Evolutionary conservation across 2,329 filamentous ascomycete genomes (phyloP).

Genomic region (Ambrosiella xylebori): DNA sequence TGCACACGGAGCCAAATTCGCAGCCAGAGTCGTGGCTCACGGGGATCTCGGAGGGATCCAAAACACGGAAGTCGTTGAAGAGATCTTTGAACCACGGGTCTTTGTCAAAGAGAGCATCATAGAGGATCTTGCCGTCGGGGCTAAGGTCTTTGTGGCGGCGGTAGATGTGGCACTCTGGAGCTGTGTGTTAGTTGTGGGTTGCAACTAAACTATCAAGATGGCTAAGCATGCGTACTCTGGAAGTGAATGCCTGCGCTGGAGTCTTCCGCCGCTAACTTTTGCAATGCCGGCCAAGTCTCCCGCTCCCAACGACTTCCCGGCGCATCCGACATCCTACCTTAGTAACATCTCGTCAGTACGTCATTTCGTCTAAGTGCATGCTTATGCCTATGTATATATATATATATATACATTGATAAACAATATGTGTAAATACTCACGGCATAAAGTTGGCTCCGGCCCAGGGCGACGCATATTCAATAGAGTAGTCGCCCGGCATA

Average conservation of each 20-base stretch:
- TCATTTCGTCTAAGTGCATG: too few species aligned
- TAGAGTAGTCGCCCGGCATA: slow-evolving; percentile 85
- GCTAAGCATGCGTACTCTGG: slow-evolving; percentile 35
- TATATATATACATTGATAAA: too few species aligned
- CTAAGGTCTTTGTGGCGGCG: slow-evolving; percentile 45
- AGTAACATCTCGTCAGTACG: neutral
- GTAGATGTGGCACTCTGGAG: slow-evolving; percentile 29
- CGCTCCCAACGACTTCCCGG: slow-evolving; percentile 39
- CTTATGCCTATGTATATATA: too few species aligned
- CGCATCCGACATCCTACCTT: slow-evolving; percentile 26
- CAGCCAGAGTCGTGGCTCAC: slow-evolving; percentile 53
- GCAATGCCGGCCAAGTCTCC: slow-evolving; percentile 46
- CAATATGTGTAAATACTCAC: slow-evolving; percentile 26
- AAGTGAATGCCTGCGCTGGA: slow-evolving; percentile 71
- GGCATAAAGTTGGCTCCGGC: slow-evolving; percentile 68
- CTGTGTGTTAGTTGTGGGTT: neutral
- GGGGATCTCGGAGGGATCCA: slow-evolving; percentile 41
- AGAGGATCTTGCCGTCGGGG: slow-evolving; percentile 22
- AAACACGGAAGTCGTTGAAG: slow-evolving; percentile 50
- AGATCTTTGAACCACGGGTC: slow-evolving; percentile 61
- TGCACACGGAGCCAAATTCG: slow-evolving; percentile 70
- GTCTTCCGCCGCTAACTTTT: slow-evolving; percentile 41
- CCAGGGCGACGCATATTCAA: slow-evolving; percentile 82
- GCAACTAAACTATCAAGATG: neutral
- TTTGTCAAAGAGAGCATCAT: slow-evolving; percentile 45